Percentiles rank a stretch among this genome's conserved stretches.
Conservation (phyloP, 306 rosid genomes). For the Gleditsia sinensis region DNA sequence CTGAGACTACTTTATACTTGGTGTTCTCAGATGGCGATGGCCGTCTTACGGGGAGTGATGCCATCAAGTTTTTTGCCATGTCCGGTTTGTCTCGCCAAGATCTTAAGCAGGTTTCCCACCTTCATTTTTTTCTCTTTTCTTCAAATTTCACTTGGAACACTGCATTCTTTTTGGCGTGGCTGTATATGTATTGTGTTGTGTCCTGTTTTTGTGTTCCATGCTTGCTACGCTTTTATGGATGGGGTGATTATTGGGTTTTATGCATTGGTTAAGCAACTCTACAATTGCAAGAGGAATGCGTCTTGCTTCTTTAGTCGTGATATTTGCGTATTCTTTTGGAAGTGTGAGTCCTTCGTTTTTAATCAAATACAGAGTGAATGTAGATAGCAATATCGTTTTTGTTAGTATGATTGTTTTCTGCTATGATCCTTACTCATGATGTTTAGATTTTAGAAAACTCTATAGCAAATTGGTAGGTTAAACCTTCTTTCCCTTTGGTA, state of each 20-base stretch:
- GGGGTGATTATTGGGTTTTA: background rate
- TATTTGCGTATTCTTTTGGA: background rate
- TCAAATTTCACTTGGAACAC: too few species aligned
- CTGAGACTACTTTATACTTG: background rate
- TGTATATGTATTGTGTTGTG: too few species aligned
- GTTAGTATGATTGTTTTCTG: background rate
- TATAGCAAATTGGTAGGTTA: background rate
- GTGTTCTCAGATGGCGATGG: constrained; percentile 74
- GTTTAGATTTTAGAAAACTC: background rate
- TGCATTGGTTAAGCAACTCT: background rate
- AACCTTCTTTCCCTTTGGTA: background rate
- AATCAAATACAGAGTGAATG: background rate
- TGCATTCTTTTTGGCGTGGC: too few species aligned
- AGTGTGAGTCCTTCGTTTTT: background rate
- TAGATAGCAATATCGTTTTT: background rate
- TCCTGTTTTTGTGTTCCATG: too few species aligned
- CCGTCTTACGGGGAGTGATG: constrained; percentile 87
- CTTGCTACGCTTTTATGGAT: too few species aligned
- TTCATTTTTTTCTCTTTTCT: background rate
- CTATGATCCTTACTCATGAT: background rate
- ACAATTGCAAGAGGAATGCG: background rate
- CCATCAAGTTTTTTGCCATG: constrained; percentile 70
- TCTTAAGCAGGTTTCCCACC: constrained; percentile 73
- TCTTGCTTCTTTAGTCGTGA: background rate
- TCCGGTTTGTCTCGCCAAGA: constrained; percentile 76